Base-by-base conservation (phyloP, 176 grass and related monocot species). In the Bolboschoenus planiculmis region DNA sequence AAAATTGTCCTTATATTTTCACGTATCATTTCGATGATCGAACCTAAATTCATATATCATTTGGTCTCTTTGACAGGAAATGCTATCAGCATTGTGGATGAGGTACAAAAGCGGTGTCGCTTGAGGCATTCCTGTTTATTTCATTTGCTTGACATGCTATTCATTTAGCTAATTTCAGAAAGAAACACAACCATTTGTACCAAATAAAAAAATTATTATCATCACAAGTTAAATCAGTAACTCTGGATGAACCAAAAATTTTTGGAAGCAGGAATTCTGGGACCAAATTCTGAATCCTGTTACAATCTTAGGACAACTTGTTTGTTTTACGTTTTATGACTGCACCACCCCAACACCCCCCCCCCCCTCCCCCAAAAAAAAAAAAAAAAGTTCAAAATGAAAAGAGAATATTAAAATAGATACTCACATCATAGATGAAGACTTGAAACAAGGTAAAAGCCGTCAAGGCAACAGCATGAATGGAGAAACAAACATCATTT, bases 401-500 rank as follows among this genome's bases (percentile, higher is more conserved):
- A 63, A 40, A 47, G 21, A 73, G 68, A 27, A 50, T 48, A 75
- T 47, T 23, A 47, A 74, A 50, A 46, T 51, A 24, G 56, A 83
- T 74, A 90, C 95, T 91, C 81, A 98, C 95, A 78, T 98, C 95
- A 42, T 95, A 98, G 34, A 98, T 98, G 65, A 91, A 78, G 29
- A 98, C 95, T 95, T 98, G 95, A 81, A 88, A 98, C 73, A 95
- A 57, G 5, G 95, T 98, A 84, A 98, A 91, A 82, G 89, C 87
- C 67, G 95, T 98, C 81, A 98, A 88, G 46, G 92, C 77, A 84
- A 98, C 95, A 48, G 95, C 95, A 66, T 98, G 95, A 78, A 90
- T 31, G 47, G 95, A 98, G 83, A 98, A 98, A 70, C 90, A 92
- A 83, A 98, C 95, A 81, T 98, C 95, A 88, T 94, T 98, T 86